Evolutionary conservation across 1,284 basidiomycete species (phyloP).

Genomic region (Wallemia hederae): DNA sequence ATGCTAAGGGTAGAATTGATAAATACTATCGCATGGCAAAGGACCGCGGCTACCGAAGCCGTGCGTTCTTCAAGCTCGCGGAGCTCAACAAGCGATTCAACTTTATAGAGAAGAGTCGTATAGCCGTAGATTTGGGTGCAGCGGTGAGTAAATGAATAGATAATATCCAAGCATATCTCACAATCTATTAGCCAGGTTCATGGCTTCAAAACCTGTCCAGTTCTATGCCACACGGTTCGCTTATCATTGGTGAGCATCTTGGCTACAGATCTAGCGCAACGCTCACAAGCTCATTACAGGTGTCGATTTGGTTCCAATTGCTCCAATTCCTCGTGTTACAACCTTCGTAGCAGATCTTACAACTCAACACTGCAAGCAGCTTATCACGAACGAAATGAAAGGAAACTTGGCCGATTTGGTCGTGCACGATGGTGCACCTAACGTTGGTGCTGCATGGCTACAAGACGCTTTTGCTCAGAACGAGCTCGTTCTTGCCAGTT

Average conservation of each 20-base stretch:
- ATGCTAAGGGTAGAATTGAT: slow-evolving; percentile 61
- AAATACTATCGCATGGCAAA: slow-evolving; percentile 80
- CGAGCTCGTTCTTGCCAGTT: slow-evolving; percentile 80
- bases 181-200: slow-evolving; percentile 36
- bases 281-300: slow-evolving; percentile 19
- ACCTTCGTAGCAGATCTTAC: slow-evolving; percentile 93
- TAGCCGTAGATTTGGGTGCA: slow-evolving; percentile 92
- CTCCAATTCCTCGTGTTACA: slow-evolving; percentile 71
- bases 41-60: slow-evolving; percentile 95
- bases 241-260: slow-evolving; percentile 52
- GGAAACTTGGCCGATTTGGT: slow-evolving; percentile 99
- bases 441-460: slow-evolving; percentile 97
- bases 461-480: slow-evolving; percentile 96
- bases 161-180: neutral
- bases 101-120: slow-evolving; percentile 67
- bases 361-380: slow-evolving; percentile 61
- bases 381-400: slow-evolving; percentile 65
- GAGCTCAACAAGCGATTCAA: slow-evolving; percentile 96
- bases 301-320: slow-evolving; percentile 87
- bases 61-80: slow-evolving; percentile 98
- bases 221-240: slow-evolving; percentile 81
- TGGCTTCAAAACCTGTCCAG: slow-evolving; percentile 98
- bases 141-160: slow-evolving; percentile 20
- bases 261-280: neutral
- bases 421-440: slow-evolving; percentile 97